These are phyloP conservation scores for Clitopilus passeckerianus DNA, from an alignment of 768 basidiomycete species.

Conservation along the genomic window DNA sequence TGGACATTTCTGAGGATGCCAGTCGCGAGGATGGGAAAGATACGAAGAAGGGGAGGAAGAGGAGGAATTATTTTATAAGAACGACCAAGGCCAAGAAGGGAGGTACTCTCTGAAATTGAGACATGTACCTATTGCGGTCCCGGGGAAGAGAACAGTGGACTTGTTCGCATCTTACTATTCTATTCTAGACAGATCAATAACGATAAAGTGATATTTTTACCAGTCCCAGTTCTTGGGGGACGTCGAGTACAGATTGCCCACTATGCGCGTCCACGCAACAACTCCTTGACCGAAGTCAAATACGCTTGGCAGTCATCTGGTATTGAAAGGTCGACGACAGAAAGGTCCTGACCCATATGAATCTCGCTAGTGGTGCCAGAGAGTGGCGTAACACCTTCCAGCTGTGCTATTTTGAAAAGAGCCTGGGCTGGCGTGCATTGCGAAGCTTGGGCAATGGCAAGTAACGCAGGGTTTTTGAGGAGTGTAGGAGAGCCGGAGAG, in stretches of 20 bases:
- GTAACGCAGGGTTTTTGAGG: conserved; percentile 42
- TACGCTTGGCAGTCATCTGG: conserved; percentile 5
- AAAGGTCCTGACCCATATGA: conserved; percentile 68
- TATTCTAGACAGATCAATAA: too few species aligned
- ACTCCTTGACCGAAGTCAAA: conserved; percentile 10
- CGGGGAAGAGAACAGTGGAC: too few species aligned
- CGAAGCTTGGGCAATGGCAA: conserved; percentile 37
- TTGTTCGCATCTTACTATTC: too few species aligned
- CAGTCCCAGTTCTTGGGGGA: too few species aligned
- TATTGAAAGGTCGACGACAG: conserved; percentile 22
- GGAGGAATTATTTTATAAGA: too few species aligned
- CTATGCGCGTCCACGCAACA: conserved; percentile 7
- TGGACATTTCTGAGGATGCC: too few species aligned
- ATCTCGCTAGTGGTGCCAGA: conserved; percentile 66
- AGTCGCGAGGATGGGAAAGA: too few species aligned
- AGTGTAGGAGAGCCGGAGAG: conserved; percentile 70
- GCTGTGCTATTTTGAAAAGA: conserved; percentile 65
- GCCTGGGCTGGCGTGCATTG: conserved; percentile 60
- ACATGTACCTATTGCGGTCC: too few species aligned
- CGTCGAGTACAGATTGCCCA: not conserved
- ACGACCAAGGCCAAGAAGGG: too few species aligned
- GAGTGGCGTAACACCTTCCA: conserved; percentile 62
- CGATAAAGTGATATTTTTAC: too few species aligned
- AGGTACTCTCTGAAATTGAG: too few species aligned
- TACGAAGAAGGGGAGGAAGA: too few species aligned